Percentiles rank a stretch among this genome's conserved stretches.
phyloP scores from a whole-genome alignment of 352 stramenopile genomes.

The Globisporangium irregulare region DNA sequence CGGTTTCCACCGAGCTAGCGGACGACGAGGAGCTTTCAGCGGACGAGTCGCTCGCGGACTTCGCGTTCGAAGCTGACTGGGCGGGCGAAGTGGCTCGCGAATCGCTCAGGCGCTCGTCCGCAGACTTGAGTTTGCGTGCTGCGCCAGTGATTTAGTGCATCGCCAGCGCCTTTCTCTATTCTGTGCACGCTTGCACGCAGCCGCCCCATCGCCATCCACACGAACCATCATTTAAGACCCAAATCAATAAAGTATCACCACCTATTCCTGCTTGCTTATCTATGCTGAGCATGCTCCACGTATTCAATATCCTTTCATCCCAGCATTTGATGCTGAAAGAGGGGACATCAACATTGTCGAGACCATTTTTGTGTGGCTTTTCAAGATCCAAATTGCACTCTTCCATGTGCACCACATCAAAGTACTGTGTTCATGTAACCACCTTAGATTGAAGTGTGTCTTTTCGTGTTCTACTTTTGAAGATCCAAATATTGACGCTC shows the following conservation, averaged over 20 bases:
- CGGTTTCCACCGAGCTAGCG: conserved; percentile 10
- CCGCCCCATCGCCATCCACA: not conserved
- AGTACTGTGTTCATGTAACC: not conserved
- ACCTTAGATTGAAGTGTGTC: conserved; percentile 1
- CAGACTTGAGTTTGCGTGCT: not conserved
- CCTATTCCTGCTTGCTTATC: not conserved
- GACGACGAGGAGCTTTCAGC: conserved; percentile 23
- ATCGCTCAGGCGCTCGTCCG: conserved; percentile 3
- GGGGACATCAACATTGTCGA: not conserved
- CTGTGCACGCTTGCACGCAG: not conserved
- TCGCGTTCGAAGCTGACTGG: conserved; percentile 84
- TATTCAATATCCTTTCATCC: too few species aligned
- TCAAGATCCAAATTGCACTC: not conserved
- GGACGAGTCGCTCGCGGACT: conserved; percentile 53
- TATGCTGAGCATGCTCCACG: not conserved
- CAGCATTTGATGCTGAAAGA: not conserved
- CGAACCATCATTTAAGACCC: conserved; percentile 1
- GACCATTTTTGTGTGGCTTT: not conserved
- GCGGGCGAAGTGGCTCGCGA: conserved; percentile 27
- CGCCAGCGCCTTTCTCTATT: not conserved
- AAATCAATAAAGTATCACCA: conserved; percentile 5
- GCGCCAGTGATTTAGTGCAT: conserved; percentile 5
- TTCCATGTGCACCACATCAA: not conserved
- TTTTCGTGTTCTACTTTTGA: not conserved
- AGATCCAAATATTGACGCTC: not conserved